Conservation (phyloP, 345 rosid genomes). For the Hibiscus trionum region DNA sequence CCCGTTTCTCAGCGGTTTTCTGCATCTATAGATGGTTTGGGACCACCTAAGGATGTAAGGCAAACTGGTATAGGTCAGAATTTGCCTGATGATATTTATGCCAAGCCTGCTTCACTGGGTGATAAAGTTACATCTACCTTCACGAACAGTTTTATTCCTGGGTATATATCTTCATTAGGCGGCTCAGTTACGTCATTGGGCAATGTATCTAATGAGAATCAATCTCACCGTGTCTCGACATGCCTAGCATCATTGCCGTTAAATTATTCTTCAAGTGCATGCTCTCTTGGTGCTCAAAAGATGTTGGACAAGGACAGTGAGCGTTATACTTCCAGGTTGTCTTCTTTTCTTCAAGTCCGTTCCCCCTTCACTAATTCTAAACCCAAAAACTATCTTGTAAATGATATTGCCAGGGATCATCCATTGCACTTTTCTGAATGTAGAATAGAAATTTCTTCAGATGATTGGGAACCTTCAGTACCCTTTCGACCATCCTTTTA, state of each 20-base stretch:
- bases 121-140: constrained; percentile 29
- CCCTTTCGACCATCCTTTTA: constrained; percentile 72
- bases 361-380: constrained; percentile 33
- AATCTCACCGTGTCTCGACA: constrained; percentile 20
- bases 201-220: constrained; percentile 21
- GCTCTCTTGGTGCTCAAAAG: constrained; percentile 28
- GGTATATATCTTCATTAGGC: constrained; percentile 29
- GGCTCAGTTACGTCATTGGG: constrained; percentile 21
- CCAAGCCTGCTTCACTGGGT: constrained; percentile 29
- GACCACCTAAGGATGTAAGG: constrained; percentile 26
- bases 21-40: constrained; percentile 20
- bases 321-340: constrained; percentile 18
- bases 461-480: constrained; percentile 86
- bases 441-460: constrained; percentile 35
- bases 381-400: constrained; percentile 22
- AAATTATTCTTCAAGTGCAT: constrained; percentile 27
- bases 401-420: constrained; percentile 16
- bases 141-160: constrained; percentile 37
- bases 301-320: constrained; percentile 25
- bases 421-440: constrained; percentile 18
- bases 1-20: not conserved
- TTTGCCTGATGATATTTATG: constrained; percentile 23
- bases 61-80: constrained; percentile 28
- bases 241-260: constrained; percentile 32
- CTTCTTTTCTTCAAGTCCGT: constrained; percentile 25